phyloP scores from a whole-genome alignment of 78 protist genomes.

The Speleostelium caveatum region DNA sequence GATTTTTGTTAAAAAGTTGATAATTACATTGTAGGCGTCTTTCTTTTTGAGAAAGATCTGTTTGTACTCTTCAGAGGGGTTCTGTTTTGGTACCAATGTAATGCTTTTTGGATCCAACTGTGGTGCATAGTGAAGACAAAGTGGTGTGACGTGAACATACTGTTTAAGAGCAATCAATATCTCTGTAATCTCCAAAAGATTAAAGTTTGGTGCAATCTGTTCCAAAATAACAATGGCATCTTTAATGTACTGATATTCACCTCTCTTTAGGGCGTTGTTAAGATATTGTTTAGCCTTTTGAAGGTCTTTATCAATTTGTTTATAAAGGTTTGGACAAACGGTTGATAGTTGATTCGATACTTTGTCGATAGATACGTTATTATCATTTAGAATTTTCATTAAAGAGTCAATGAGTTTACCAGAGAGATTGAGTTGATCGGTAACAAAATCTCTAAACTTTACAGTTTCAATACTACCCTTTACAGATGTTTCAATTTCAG shows the following conservation, averaged over 20 bases:
- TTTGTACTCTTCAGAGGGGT: neutral
- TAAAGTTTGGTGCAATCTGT: slow-evolving; percentile 23
- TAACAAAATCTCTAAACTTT: slow-evolving; percentile 11
- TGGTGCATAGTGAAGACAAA: neutral
- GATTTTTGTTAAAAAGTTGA: slow-evolving; percentile 4
- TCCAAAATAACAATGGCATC: slow-evolving; percentile 7
- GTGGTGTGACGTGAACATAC: slow-evolving; percentile 6
- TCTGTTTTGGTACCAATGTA: neutral
- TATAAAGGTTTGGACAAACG: slow-evolving; percentile 48
- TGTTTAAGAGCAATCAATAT: neutral
- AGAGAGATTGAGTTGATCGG: neutral
- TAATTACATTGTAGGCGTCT: neutral
- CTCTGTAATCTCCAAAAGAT: neutral
- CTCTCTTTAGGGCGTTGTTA: slow-evolving; percentile 1
- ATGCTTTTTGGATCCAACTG: slow-evolving; percentile 36
- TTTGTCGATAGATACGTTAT: slow-evolving; percentile 10
- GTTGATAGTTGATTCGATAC: slow-evolving; percentile 21
- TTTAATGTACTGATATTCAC: neutral
- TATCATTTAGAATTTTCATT: neutral
- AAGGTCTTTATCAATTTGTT: slow-evolving; percentile 23
- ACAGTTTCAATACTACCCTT: neutral
- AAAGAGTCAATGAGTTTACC: neutral
- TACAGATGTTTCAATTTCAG: neutral
- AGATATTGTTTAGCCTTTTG: slow-evolving; percentile 24
- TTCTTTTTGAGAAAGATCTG: neutral